A percentile compares a stretch with the other conserved stretches of the same genome.
phyloP scores from a whole-genome alignment of 805 yeast genomes.

The Kodamaea kakaduensis region DNA sequence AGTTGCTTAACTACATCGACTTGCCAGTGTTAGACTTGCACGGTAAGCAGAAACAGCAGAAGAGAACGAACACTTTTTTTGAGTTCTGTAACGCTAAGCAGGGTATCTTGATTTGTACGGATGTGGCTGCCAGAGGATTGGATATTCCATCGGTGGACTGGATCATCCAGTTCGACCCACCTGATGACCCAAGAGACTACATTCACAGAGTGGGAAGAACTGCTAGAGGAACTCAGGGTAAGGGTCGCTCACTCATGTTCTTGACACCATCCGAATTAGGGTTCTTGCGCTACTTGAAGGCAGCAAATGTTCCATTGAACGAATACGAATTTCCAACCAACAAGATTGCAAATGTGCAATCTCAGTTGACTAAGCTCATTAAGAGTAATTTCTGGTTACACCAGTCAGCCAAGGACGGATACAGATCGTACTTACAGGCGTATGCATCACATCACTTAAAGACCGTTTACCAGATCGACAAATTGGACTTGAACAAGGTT shows the following conservation, averaged over 20 bases:
- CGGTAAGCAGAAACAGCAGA: constrained; percentile 98
- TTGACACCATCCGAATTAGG: constrained; percentile 92
- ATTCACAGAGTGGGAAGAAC: constrained; percentile 99
- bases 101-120: constrained; percentile 92
- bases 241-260: constrained; percentile 94
- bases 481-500: constrained; percentile 88
- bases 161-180: constrained; percentile 99
- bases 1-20: constrained; percentile 90
- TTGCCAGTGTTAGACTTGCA: constrained; percentile 94
- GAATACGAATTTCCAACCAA: constrained; percentile 94
- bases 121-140: constrained; percentile 98
- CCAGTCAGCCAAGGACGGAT: constrained; percentile 95
- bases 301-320: constrained; percentile 95
- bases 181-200: constrained; percentile 99
- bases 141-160: constrained; percentile 99
- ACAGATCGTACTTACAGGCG: constrained; percentile 94
- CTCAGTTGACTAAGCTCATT: constrained; percentile 86
- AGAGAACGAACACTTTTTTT: constrained; percentile 95
- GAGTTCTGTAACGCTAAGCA: constrained; percentile 96
- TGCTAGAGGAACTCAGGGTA: constrained; percentile 86
- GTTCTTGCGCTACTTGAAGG: constrained; percentile 87
- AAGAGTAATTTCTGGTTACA: constrained; percentile 91
- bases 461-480: constrained; percentile 94
- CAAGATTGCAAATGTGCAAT: constrained; percentile 94
- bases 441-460: constrained; percentile 95